Conservation (phyloP, 1,284 basidiomycete genomes). For the Leccinum fallax region DNA sequence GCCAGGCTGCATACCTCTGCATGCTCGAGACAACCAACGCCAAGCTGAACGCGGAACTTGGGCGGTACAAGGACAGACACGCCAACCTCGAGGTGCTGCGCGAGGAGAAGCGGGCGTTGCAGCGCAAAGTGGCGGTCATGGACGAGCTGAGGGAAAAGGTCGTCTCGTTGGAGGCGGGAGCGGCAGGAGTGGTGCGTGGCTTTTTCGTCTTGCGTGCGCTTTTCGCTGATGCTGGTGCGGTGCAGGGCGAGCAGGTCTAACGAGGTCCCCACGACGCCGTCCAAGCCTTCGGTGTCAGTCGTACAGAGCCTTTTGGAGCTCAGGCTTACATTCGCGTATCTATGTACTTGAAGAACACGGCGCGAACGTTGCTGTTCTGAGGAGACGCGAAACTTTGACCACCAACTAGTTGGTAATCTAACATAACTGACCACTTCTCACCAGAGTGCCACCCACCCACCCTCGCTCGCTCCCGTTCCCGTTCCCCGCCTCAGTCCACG, state of each 20-base stretch:
- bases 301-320: constrained; percentile 57
- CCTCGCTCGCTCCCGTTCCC: no score
- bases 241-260: constrained; percentile 43
- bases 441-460: no score
- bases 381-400: constrained; percentile 44
- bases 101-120: constrained; percentile 72
- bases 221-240: background rate
- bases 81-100: constrained; percentile 67
- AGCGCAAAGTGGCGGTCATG: constrained; percentile 54
- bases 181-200: constrained; percentile 54
- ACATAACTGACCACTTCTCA: no score
- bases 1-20: constrained; percentile 62
- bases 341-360: constrained; percentile 65
- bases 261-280: constrained; percentile 38
- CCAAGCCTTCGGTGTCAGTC: constrained; percentile 51
- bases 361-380: constrained; percentile 50
- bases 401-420: no score
- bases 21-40: constrained; percentile 64
- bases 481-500: no score
- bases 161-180: constrained; percentile 50
- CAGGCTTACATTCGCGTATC: constrained; percentile 57
- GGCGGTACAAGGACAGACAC: constrained; percentile 53
- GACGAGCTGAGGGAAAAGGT: constrained; percentile 64
- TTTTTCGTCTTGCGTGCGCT: background rate
- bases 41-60: constrained; percentile 57